Conservation (phyloP, 805 yeast species). For the Lipomyces mesembrius region DNA sequence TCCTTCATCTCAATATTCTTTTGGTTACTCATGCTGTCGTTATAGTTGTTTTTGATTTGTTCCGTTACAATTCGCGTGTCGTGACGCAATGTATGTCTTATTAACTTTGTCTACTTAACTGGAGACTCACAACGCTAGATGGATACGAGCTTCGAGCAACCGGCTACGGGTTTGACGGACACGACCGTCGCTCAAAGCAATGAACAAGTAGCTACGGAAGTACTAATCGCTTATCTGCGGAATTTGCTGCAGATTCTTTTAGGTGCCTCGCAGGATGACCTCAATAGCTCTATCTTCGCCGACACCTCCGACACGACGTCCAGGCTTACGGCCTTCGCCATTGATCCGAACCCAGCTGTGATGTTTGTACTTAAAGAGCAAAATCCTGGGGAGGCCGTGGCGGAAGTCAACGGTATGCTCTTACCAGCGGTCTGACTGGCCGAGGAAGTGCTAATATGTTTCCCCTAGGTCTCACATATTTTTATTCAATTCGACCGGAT, state of each 20-base stretch:
- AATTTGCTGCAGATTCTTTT: conserved; percentile 31
- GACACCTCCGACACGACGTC: conserved; percentile 19
- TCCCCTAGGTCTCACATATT: conserved; percentile 2
- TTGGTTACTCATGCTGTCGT: neutral
- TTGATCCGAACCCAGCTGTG: conserved; percentile 39
- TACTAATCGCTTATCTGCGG: conserved; percentile 29
- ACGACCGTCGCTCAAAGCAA: neutral
- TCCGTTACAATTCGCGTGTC: neutral
- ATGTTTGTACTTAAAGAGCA: conserved; percentile 39
- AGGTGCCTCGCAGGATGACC: conserved; percentile 37
- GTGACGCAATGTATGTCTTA: neutral
- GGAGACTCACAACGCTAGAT: neutral
- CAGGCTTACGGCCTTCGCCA: conserved; percentile 34
- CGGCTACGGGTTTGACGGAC: neutral
- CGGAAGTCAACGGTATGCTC: neutral
- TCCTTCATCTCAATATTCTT: neutral
- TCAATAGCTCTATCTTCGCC: conserved; percentile 35
- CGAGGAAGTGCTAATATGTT: neutral
- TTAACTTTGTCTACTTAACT: neutral
- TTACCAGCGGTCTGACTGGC: neutral
- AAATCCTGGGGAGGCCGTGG: conserved; percentile 5
- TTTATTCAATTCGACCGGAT: conserved; percentile 13
- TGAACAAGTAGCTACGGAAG: conserved; percentile 6
- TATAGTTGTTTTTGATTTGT: neutral
- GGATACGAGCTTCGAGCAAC: conserved; percentile 1